phyloP scores from a whole-genome alignment of 2,329 filamentous ascomycete genomes.

The Cryphonectria naterciae region DNA sequence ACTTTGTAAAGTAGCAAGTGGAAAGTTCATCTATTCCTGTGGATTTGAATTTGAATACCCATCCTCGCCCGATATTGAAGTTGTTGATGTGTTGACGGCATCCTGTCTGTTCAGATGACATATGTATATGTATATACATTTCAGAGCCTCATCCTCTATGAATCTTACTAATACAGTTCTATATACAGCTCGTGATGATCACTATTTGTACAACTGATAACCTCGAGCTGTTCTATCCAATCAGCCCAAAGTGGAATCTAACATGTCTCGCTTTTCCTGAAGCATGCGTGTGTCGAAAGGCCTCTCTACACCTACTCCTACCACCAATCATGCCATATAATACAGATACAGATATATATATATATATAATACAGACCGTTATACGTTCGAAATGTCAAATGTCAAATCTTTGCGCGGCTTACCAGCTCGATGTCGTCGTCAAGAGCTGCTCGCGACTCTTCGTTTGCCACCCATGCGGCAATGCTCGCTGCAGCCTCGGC shows the following conservation, averaged over 20 bases:
- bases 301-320: not conserved
- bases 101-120: not conserved
- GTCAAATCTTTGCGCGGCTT: constrained; percentile 3
- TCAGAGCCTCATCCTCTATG: not conserved
- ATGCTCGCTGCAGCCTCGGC: constrained; percentile 34
- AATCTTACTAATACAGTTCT: not conserved
- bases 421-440: constrained; percentile 28
- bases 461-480: constrained; percentile 21
- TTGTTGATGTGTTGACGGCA: not conserved
- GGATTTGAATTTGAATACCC: not conserved
- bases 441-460: constrained; percentile 9
- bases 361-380: constrained; percentile 8
- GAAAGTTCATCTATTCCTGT: not conserved
- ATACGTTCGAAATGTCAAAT: not conserved
- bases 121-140: not conserved
- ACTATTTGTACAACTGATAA: not conserved
- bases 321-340: constrained; percentile 1
- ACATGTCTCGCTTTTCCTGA: not conserved
- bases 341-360: not conserved
- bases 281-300: not conserved
- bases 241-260: not conserved
- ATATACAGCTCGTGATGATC: not conserved
- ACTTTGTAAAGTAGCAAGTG: not conserved
- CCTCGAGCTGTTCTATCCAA: not conserved
- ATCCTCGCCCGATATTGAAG: not conserved